A percentile compares a stretch with the other conserved stretches of the same genome.
These are phyloP conservation scores for Neocatenulostroma microsporum DNA, from an alignment of 2,329 filamentous ascomycete genomes.

Conservation along the genomic window DNA sequence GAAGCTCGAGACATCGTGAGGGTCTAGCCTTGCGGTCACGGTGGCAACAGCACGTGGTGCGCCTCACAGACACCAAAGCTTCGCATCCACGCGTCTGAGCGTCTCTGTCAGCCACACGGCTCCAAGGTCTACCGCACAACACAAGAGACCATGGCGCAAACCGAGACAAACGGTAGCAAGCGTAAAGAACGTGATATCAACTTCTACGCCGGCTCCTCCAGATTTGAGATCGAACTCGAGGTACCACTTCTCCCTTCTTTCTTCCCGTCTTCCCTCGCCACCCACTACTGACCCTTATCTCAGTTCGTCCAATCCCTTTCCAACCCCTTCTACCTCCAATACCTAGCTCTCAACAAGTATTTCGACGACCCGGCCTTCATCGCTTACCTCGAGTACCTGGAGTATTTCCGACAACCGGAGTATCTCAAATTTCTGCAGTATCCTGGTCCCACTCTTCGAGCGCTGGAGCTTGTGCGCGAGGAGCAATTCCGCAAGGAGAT, in stretches of 20 bases:
- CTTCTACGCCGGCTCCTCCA: constrained; percentile 61
- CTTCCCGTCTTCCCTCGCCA: no score
- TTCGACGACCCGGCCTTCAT: constrained; percentile 68
- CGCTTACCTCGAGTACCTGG: constrained; percentile 82
- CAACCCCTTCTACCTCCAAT: constrained; percentile 68
- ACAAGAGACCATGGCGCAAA: constrained; percentile 8
- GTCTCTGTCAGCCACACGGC: neutral
- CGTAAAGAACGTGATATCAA: constrained; percentile 8
- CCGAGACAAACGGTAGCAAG: constrained; percentile 3
- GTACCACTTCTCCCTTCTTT: no score
- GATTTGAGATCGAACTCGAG: constrained; percentile 81
- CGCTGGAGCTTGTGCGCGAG: constrained; percentile 81
- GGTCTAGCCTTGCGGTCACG: no score
- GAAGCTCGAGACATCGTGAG: no score
- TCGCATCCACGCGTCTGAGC: no score
- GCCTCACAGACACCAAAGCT: no score
- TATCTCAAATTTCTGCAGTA: constrained; percentile 83
- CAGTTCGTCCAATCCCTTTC: constrained; percentile 76
- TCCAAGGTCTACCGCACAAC: no score
- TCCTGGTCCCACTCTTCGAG: constrained; percentile 80
- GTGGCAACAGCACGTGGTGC: no score
- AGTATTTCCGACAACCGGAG: constrained; percentile 79
- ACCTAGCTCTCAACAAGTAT: constrained; percentile 68
- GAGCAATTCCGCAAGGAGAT: constrained; percentile 82
- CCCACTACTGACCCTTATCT: no score